Base-by-base conservation (phyloP, 2,329 filamentous ascomycete species). In the Cladophialophora chaetospira region DNA sequence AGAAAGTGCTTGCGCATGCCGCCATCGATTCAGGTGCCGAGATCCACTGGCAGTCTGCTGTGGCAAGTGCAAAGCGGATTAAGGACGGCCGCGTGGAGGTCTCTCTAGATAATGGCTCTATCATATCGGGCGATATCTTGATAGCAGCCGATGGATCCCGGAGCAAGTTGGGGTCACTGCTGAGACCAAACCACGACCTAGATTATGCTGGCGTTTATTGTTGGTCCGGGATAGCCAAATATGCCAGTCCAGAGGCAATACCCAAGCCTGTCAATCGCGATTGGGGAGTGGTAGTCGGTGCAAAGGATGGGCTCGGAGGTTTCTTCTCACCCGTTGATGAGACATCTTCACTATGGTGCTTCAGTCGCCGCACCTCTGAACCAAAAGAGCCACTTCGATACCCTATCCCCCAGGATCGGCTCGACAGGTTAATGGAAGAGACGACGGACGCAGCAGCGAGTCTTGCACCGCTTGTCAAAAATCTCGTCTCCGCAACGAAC, bases 281-380 rank as follows among this genome's bases (percentile, higher is more conserved):
- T 54, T 79, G 76, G 75, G 76, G 77, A 0, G 66, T 73, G 19
- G 67, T 75, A 38, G 50, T 77, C 2, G 72, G 73, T 3, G 71
- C 70, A 2, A 42, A 43, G 21, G 68, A 64, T 1, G 78, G 77
- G 0, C 65, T 71, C 0, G 71, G 72, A 1, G 74, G 77, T 48
- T 79, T 80, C 64, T 69, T 75, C 36, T 76, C 76, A 0, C 75
- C 78, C 0, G 68, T 77, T 5, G 76, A 79, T 57, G 57, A 72
- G 23, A 62, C 69, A 1, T 70, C 69, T 5, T 64, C 76, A 2
- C 63, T 79, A 0, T 81, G 79, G 79, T 69, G 67, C 8, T 49
- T 81, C 11, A 76, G 75, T 11, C 69, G 71, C 33, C 23, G 21
- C 4, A 36, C 53, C 13, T 38, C 55, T 10, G 50, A 55, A 29